Percentiles rank a stretch among this genome's conserved stretches.
Evolutionary conservation across 257 asterid genomes (phyloP).

Genomic region (Penstemon eatonii): DNA sequence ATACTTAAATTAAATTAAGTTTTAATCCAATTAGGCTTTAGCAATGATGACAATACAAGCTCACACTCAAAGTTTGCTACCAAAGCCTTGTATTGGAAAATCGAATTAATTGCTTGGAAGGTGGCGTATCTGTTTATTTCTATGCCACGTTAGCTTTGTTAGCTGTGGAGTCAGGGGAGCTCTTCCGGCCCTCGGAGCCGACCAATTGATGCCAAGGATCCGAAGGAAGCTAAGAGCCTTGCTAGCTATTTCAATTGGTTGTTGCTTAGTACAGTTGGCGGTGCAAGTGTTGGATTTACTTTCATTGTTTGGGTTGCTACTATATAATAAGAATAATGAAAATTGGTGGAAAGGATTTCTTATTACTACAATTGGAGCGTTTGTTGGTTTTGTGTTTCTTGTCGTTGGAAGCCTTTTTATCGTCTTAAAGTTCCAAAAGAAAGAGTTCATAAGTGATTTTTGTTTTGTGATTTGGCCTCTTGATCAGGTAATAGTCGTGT

Average conservation of each 20-base stretch:
- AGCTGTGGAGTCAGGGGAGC: conserved; percentile 64
- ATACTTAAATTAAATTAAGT: too few relatives aligned
- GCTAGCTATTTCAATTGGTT: conserved; percentile 73
- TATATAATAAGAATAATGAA: conserved; percentile 32
- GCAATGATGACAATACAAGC: conserved; percentile 69
- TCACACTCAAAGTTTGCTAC: conserved; percentile 36
- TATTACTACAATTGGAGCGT: conserved; percentile 33
- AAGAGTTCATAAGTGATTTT: background rate
- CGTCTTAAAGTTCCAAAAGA: conserved; percentile 46
- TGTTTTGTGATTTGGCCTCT: background rate
- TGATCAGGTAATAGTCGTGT: conserved; percentile 53
- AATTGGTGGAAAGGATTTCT: conserved; percentile 80
- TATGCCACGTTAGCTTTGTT: conserved; percentile 49
- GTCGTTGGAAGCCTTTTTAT: conserved; percentile 47
- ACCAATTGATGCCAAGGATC: conserved; percentile 60
- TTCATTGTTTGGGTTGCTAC: conserved; percentile 62
- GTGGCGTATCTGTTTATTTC: conserved; percentile 50
- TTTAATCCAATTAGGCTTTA: conserved; percentile 37
- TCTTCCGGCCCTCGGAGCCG: conserved; percentile 81
- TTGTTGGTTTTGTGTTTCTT: conserved; percentile 44
- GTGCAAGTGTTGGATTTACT: conserved; percentile 60
- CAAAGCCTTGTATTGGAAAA: conserved; percentile 39
- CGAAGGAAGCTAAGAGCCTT: conserved; percentile 54
- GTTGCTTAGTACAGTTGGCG: conserved; percentile 46
- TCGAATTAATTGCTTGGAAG: conserved; percentile 48